Base-by-base conservation (phyloP, 2,329 filamentous ascomycete species). In the Ophiosphaerella herpotricha region DNA sequence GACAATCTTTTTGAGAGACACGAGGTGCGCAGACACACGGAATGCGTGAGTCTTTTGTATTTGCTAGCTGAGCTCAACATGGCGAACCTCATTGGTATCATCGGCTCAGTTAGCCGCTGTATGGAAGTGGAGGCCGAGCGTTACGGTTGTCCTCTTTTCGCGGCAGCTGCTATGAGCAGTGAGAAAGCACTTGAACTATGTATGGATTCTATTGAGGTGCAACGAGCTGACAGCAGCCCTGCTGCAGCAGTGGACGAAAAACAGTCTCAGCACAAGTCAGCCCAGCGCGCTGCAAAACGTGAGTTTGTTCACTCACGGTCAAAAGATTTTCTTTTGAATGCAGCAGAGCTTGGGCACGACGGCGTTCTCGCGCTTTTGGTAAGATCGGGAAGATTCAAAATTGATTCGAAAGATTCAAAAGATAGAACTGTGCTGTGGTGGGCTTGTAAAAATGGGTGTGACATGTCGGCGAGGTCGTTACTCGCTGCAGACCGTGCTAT, bases 131-230 rank as follows among this genome's bases (percentile, higher is more conserved):
- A 66, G 39, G 8, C 41, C 18, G 68, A 72, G 39, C 62, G 64
- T 9, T 77, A 75, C 49, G 56, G 59, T 0, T 60, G 60, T 21
- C 68, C 74, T 21, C 16, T 77, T 1, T 69, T 76, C 32, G 73
- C 74, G 1, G 71, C 75, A 2, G 35, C 73, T 23, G 69, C 66
- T 38, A 66, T 58, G 5, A 57, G 61, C 0, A 64, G 67, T 42
- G 13, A 65, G 41, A 57, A 68, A 39, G 60, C 72, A 1, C 44
- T 65, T 3, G 44, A 55, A 21, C 26, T 35, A 32, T 52, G 48
- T 49, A 41, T 72, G 36, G 24, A 46, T 61, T 26, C 33, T 50
- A 35, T 45, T 36, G 44, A 35, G 26, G 26, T 11, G 4, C 26
- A 29, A 29, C 51, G 52, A 40, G 56, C 57, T 40, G 38, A 60